Evolutionary conservation across 2,329 filamentous ascomycete genomes (phyloP).

Genomic region (Penicillium sp.): DNA sequence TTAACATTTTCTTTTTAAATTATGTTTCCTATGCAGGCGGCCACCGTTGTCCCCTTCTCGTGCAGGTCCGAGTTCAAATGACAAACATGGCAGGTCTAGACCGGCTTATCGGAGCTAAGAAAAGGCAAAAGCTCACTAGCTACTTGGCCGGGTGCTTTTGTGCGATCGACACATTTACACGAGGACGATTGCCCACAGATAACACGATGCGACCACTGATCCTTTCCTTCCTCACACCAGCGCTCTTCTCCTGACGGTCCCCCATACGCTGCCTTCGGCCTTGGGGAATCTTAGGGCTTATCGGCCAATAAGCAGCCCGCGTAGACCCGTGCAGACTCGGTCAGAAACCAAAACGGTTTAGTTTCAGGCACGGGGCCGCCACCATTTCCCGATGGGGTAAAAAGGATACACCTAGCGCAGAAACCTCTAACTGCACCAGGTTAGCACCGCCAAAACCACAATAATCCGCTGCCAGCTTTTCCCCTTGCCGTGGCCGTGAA

Average conservation of each 20-base stretch:
- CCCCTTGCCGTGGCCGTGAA: slow-evolving; percentile 15
- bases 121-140: not conserved
- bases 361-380: slow-evolving; percentile 17
- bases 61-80: not conserved
- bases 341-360: slow-evolving; percentile 3
- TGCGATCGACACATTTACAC: not conserved
- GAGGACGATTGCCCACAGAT: not conserved
- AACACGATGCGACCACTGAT: not conserved
- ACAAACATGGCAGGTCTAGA: not conserved
- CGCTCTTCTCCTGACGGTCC: not conserved
- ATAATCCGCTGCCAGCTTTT: slow-evolving; percentile 13
- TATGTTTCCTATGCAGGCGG: not conserved
- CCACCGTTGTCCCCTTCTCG: not conserved
- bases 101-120: slow-evolving; percentile 1
- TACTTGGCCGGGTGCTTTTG: not conserved
- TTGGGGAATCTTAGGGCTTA: slow-evolving; percentile 5
- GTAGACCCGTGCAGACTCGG: not conserved
- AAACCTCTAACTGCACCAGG: slow-evolving; percentile 3
- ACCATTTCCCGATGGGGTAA: slow-evolving; percentile 1
- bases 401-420: not conserved
- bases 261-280: slow-evolving; percentile 1
- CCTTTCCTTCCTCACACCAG: not conserved
- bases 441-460: slow-evolving; percentile 10
- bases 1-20: not conserved
- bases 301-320: not conserved